Percentiles rank a stretch among this genome's conserved stretches.
Evolutionary conservation across 352 stramenopile species (phyloP).

Genomic region (Pythium chondricola): DNA sequence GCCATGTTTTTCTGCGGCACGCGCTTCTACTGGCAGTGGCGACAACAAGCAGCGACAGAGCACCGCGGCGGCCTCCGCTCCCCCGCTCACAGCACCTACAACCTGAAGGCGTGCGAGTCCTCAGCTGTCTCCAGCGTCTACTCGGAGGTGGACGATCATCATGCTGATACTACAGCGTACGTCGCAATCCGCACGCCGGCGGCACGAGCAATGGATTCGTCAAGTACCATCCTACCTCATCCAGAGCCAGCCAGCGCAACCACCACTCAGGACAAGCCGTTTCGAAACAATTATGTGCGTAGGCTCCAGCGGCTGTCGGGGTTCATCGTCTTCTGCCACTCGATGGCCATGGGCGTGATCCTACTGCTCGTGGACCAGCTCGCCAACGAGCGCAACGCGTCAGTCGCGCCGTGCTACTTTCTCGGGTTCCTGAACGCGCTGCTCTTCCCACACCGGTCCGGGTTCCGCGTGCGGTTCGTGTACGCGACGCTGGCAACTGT

Average conservation of each 20-base stretch:
- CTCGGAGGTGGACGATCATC: neutral
- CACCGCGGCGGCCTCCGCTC: conserved; percentile 17
- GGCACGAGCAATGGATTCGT: neutral
- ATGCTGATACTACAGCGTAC: neutral
- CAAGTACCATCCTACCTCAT: neutral
- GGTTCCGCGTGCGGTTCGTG: conserved; percentile 35
- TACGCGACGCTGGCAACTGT: conserved; percentile 23
- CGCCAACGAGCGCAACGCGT: conserved; percentile 17
- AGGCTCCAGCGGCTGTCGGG: conserved; percentile 24
- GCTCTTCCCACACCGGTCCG: conserved; percentile 34
- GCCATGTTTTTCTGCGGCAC: conserved; percentile 23
- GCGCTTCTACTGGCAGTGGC: conserved; percentile 26
- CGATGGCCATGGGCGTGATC: conserved; percentile 29
- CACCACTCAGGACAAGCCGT: neutral
- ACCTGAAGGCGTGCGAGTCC: neutral
- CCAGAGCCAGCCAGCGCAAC: neutral
- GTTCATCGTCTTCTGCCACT: conserved; percentile 25
- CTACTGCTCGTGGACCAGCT: conserved; percentile 26
- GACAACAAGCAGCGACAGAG: conserved; percentile 15
- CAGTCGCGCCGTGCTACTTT: conserved; percentile 34
- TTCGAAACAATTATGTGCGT: conserved; percentile 27
- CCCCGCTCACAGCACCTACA: neutral
- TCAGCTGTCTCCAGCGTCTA: neutral
- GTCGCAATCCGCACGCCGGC: conserved; percentile 1
- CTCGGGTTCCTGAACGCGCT: conserved; percentile 38